Conservation (phyloP, 768 basidiomycete species). For the Austroboletus festivus region DNA sequence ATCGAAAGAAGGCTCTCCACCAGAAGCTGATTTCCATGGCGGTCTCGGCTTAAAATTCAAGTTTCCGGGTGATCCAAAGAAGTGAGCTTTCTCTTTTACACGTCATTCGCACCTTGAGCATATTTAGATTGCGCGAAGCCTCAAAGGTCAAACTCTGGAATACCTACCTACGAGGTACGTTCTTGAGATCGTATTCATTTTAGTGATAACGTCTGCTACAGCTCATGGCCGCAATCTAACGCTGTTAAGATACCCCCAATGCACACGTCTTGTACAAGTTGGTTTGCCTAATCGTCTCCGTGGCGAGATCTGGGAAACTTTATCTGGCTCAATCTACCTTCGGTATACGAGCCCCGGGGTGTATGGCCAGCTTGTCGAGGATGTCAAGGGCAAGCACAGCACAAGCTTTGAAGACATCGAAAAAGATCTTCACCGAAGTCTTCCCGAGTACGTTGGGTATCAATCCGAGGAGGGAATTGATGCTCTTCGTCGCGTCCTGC, state of each 20-base stretch:
- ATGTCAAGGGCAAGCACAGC: constrained; percentile 73
- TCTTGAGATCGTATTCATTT: neutral
- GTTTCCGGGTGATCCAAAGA: constrained; percentile 90
- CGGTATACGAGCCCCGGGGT: constrained; percentile 84
- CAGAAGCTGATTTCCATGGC: constrained; percentile 63
- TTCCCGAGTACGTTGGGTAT: constrained; percentile 97
- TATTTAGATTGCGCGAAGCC: constrained; percentile 72
- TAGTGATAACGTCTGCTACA: constrained; percentile 30
- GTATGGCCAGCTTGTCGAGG: constrained; percentile 71
- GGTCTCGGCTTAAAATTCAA: constrained; percentile 81
- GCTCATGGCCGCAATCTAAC: constrained; percentile 95
- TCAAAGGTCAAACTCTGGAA: constrained; percentile 97
- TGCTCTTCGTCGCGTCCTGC: constrained; percentile 83
- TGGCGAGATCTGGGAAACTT: constrained; percentile 97
- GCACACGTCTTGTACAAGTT: constrained; percentile 95
- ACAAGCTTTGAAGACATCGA: constrained; percentile 98
- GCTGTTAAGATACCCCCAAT: constrained; percentile 91
- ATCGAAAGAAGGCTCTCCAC: constrained; percentile 47
- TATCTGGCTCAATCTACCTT: constrained; percentile 90
- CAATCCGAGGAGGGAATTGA: constrained; percentile 85
- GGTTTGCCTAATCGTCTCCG: constrained; percentile 92
- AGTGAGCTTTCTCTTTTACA: constrained; percentile 45
- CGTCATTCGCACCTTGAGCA: constrained; percentile 11
- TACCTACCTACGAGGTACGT: constrained; percentile 73
- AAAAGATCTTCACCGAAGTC: constrained; percentile 92